Evolutionary conservation across 495 filamentous ascomycete species (phyloP), one percentile per base, ranked within the genome.

Genomic region (Penicillium roqueforti): DNA sequence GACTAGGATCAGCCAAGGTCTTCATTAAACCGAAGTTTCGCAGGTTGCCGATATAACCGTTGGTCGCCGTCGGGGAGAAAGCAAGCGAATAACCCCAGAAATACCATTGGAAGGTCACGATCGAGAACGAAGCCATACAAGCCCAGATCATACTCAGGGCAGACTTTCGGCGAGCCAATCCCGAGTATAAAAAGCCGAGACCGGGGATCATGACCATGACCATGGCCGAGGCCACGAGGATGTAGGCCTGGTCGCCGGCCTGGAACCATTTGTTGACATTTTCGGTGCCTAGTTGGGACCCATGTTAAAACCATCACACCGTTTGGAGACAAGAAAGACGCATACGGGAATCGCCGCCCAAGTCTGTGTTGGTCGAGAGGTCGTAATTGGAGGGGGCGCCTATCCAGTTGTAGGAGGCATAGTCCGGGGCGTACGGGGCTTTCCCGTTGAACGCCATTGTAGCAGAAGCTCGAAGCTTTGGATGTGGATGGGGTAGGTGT

Each of bases 141-240:
- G 82, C 82, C 81, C 82, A 87, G 57, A 87, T 83, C 79, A 87
- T 83, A 57, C 82, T 84, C 9, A 87, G 71, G 18, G 84, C 79
- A 25, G 82, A 85, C 71, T 85, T 85, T 64, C 82, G 74, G 45
- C 82, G 80, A 11, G 80, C 80, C 47, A 86, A 76, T 56, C 84
- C 84, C 5, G 81, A 86, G 65, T 84, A 84, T 13, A 87, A 75
- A 68, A 88, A 88, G 32, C 83, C 84, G 36, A 89, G 83, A 59
- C 85, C 87, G 23, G 84, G 84, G 42, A 87, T 76, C 91, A 96
- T 96, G 73, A 95, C 71, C 73, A 98, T 71, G 47, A 98, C 93
- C 93, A 98, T 96, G 62, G 88, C 92, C 50, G 92, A 85, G 42
- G 89, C 79, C 36, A 97, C 75, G 63, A 98, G 82, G 71, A 98